Conservation (phyloP, 2,329 filamentous ascomycete genomes). For the Trichoderma guizhouense region DNA sequence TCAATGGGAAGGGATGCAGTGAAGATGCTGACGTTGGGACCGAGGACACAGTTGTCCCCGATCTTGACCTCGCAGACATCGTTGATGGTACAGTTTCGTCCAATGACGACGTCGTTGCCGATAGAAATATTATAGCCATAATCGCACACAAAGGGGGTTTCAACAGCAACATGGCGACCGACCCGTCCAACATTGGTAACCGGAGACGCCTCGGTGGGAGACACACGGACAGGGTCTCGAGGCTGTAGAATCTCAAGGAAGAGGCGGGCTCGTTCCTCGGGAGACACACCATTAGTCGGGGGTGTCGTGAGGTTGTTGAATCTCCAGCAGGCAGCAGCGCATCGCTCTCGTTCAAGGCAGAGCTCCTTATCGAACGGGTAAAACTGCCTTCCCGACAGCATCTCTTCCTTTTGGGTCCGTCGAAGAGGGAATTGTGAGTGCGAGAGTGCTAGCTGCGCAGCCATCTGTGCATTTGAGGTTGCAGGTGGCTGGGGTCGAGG, state of each 20-base stretch:
- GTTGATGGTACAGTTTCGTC: conserved; percentile 77
- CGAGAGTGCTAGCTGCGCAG: conserved; percentile 58
- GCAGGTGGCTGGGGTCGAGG: conserved; percentile 37
- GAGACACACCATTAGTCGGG: conserved; percentile 67
- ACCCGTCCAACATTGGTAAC: conserved; percentile 58
- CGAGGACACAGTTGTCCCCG: conserved; percentile 72
- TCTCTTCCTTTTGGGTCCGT: conserved; percentile 80
- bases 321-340: conserved; percentile 73
- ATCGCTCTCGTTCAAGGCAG: conserved; percentile 78
- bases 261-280: conserved; percentile 63
- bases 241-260: conserved; percentile 71
- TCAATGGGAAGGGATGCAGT: conserved; percentile 72
- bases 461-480: conserved; percentile 48
- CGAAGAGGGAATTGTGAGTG: conserved; percentile 49
- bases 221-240: conserved; percentile 51
- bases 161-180: conserved; percentile 73
- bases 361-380: conserved; percentile 75
- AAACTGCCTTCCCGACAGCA: conserved; percentile 78
- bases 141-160: conserved; percentile 86
- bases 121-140: conserved; percentile 95
- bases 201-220: conserved; percentile 52
- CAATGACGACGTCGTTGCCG: conserved; percentile 79
- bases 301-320: conserved; percentile 80
- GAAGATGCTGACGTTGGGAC: conserved; percentile 83
- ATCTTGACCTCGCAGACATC: conserved; percentile 83